phyloP scores from a whole-genome alignment of 2,329 filamentous ascomycete species.

The Lachnellula occidentalis region DNA sequence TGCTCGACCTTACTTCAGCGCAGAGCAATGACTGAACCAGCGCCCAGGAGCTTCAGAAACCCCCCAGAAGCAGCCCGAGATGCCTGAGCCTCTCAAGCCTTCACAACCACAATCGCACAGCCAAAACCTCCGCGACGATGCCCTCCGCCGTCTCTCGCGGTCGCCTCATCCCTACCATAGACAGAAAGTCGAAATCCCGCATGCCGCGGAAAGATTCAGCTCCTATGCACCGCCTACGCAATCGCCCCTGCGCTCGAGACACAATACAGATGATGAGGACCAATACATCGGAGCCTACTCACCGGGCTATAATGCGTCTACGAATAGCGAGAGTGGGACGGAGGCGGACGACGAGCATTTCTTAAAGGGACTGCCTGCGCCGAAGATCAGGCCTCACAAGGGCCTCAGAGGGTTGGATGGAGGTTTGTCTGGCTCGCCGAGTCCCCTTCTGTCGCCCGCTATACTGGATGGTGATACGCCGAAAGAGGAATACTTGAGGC shows the following conservation, averaged over 20 bases:
- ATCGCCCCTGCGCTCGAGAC: slow-evolving; percentile 24
- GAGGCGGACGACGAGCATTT: slow-evolving; percentile 94
- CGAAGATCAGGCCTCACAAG: slow-evolving; percentile 67
- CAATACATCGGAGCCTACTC: slow-evolving; percentile 12
- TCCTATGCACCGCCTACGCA: slow-evolving; percentile 19
- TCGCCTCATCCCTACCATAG: slow-evolving; percentile 65
- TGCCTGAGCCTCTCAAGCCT: slow-evolving; percentile 24
- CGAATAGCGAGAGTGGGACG: slow-evolving; percentile 82
- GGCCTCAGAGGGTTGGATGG: slow-evolving; percentile 63
- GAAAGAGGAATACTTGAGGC: slow-evolving; percentile 9
- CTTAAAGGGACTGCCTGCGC: slow-evolving; percentile 77
- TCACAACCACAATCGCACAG: slow-evolving; percentile 17
- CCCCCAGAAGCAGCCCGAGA: slow-evolving; percentile 17
- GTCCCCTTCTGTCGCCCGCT: slow-evolving; percentile 48
- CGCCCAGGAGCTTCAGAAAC: slow-evolving; percentile 11
- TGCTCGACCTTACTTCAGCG: not conserved
- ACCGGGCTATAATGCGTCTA: slow-evolving; percentile 32
- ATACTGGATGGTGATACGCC: slow-evolving; percentile 35
- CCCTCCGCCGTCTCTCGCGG: slow-evolving; percentile 34
- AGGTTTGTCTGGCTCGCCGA: slow-evolving; percentile 47
- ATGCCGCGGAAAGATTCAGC: slow-evolving; percentile 40
- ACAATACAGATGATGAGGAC: slow-evolving; percentile 30
- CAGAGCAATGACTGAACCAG: slow-evolving; percentile 20
- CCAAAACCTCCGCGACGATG: slow-evolving; percentile 21
- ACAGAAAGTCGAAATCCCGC: slow-evolving; percentile 49